Percentiles rank a stretch among this genome's conserved stretches.
phyloP scores from a whole-genome alignment of 2,329 filamentous ascomycete genomes.

The Sporothrix mexicana region DNA sequence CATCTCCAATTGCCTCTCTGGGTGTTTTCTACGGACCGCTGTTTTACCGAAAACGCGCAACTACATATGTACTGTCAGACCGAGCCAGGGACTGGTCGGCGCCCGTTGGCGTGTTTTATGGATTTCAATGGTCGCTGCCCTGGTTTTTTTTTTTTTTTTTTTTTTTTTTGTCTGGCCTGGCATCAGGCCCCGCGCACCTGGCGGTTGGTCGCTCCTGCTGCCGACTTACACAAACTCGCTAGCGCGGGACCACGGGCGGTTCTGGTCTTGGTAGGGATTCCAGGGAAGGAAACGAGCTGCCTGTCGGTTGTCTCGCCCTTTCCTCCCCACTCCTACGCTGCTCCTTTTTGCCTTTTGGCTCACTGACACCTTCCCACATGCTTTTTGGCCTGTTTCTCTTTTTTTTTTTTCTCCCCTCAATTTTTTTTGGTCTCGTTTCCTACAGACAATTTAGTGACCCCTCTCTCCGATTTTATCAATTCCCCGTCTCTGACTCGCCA shows the following conservation, averaged over 20 bases:
- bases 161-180: not conserved
- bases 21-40: not conserved
- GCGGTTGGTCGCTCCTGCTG: conserved; percentile 26
- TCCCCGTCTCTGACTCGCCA: conserved; percentile 38
- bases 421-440: conserved; percentile 6
- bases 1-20: not conserved
- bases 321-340: conserved; percentile 31
- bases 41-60: conserved; percentile 13
- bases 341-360: conserved; percentile 30
- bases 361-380: conserved; percentile 35
- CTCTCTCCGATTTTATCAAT: conserved; percentile 36
- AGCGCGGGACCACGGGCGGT: conserved; percentile 13
- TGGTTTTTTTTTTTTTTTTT: not conserved
- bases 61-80: not conserved
- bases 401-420: not conserved
- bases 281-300: not conserved
- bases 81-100: not conserved
- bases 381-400: conserved; percentile 26
- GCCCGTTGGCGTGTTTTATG: conserved; percentile 21
- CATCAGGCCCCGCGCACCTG: not conserved
- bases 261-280: conserved; percentile 14
- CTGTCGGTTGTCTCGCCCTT: conserved; percentile 4
- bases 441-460: not conserved
- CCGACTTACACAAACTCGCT: conserved; percentile 28
- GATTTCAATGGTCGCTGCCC: conserved; percentile 1